Conservation (phyloP, 306 rosid genomes). For the Rosa persica region DNA sequence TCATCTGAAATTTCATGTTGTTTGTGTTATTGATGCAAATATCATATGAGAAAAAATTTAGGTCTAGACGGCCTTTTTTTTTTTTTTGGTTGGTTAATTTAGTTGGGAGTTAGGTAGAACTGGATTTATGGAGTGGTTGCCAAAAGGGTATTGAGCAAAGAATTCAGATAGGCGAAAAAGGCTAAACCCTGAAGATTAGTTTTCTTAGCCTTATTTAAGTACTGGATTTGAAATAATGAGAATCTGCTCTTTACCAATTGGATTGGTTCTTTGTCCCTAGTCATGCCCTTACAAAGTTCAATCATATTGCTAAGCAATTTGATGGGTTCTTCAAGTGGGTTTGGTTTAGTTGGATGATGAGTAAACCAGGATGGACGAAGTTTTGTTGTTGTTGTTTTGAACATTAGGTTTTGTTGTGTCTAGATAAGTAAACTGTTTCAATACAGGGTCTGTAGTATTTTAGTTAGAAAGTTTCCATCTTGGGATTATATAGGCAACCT, state of each 20-base stretch:
- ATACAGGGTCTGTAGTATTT: neutral
- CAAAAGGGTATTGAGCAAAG: neutral
- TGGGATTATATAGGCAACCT: neutral
- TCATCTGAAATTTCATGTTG: neutral
- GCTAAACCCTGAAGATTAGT: conserved; percentile 2
- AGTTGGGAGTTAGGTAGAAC: neutral
- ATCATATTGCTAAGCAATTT: neutral
- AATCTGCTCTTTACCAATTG: neutral
- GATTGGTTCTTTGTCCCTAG: neutral
- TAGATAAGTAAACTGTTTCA: neutral
- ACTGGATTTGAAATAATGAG: neutral
- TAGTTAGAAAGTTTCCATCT: neutral
- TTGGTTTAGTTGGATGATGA: neutral
- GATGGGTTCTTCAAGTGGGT: conserved; percentile 6
- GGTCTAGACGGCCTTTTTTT: neutral
- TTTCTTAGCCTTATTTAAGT: neutral
- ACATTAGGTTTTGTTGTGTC: neutral
- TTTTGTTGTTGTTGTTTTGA: neutral
- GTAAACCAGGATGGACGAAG: neutral
- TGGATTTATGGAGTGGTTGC: conserved; percentile 10
- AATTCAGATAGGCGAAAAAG: neutral
- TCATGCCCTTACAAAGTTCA: neutral
- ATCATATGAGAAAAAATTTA: neutral
- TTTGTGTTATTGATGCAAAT: neutral
- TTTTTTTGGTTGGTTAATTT: neutral